Percentiles rank a stretch among this genome's conserved stretches.
Evolutionary conservation across 768 basidiomycete species (phyloP).

Genomic region (Suillus tomentosus): DNA sequence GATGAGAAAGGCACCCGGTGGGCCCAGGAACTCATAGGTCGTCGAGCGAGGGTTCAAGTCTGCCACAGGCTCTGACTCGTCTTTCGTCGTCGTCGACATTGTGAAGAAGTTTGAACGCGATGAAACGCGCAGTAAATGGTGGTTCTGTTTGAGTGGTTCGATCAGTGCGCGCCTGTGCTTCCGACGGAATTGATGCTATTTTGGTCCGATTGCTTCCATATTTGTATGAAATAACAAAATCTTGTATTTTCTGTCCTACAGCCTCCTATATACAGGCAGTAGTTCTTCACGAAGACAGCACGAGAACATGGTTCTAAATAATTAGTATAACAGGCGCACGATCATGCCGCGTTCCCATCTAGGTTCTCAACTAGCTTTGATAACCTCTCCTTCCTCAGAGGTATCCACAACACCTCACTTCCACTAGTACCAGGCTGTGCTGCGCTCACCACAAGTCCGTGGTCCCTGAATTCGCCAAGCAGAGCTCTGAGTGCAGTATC

Average conservation of each 20-base stretch:
- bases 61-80: slow-evolving; percentile 13
- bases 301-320: neutral
- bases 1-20: slow-evolving; percentile 72
- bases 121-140: neutral
- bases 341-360: slow-evolving; percentile 15
- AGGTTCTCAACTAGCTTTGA: slow-evolving; percentile 42
- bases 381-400: slow-evolving; percentile 77
- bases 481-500: slow-evolving; percentile 82
- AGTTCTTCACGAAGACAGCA: neutral
- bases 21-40: slow-evolving; percentile 81
- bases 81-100: slow-evolving; percentile 22
- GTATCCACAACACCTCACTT: slow-evolving; percentile 81
- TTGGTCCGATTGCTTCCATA: slow-evolving; percentile 10
- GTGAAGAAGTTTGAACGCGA: slow-evolving; percentile 5
- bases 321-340: neutral
- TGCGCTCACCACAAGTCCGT: slow-evolving; percentile 70
- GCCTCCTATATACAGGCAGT: neutral
- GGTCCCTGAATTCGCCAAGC: slow-evolving; percentile 90
- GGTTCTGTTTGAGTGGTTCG: neutral
- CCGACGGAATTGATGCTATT: neutral
- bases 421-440: slow-evolving; percentile 46
- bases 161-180: neutral
- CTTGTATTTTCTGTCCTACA: neutral
- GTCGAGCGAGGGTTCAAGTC: slow-evolving; percentile 69
- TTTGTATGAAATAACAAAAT: neutral